Base-by-base conservation (phyloP, 2,329 filamentous ascomycete species). In the Epichloe hybrida region DNA sequence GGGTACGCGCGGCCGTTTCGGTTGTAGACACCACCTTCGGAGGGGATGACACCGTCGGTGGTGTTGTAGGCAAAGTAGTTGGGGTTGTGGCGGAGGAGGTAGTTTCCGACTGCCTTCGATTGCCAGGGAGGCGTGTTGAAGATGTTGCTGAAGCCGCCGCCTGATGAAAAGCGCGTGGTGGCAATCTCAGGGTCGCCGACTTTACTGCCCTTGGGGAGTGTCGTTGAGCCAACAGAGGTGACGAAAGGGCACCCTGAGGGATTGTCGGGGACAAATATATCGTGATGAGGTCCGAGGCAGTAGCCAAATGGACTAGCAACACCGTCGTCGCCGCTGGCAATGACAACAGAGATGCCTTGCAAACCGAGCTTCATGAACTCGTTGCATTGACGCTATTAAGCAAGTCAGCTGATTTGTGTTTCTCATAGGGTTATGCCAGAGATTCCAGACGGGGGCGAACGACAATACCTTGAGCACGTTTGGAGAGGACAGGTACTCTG, bases 71-170 rank as follows among this genome's bases (percentile, higher is more conserved):
- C 47, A 4, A 45, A 40, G 51, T 56, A 57, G 31, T 49, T 48
- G 39, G 53, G 55, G 41, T 55, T 45, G 42, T 55, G 47, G 23
- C 48, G 44, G 31, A 51, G 38, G 17, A 58, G 53, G 39, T 55
- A 57, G 15, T 48, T 51, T 15, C 23, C 27, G 11, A 58, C 50
- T 2, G 56, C 69, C 0, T 56, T 52, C 8, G 62, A 58, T 55
- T 79, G 75, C 59, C 77, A 79, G 13, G 59, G 55, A 0, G 75
- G 74, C 3, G 71, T 57, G 1, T 64, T 55, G 52, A 74, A 76
- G 56, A 73, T 64, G 58, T 76, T 73, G 54, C 66, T 70, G 61
- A 76, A 76, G 13, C 73, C 73, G 17, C 73, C 72, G 6, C 71
- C 70, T 4, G 67, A 71, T 52, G 68, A 69, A 62, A 74, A 72